Evolutionary conservation across 306 rosid species (phyloP), one percentile per base, ranked within the genome.

Genomic region (Gastrolobium bilobum): DNA sequence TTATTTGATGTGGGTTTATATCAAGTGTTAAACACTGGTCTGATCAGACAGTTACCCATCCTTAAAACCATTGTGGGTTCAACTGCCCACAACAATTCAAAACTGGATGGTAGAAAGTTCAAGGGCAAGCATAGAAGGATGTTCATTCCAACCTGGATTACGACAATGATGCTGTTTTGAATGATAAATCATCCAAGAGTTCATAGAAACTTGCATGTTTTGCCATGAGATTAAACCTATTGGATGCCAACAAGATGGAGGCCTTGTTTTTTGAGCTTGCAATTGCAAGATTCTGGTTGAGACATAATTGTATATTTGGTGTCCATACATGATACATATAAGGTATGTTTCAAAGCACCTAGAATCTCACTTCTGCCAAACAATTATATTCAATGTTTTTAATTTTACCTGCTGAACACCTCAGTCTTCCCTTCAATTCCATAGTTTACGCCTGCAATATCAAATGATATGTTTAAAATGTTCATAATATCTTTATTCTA

Each of bases 321-420:
- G 92, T 26, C 87, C 90, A 50, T 64, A 81, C 86, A 90, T 80
- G 84, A 50, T 64, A 81, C 86, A 90, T 80, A 85, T 74, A 88
- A 90, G 43, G 90, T 63, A 85, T 90, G 91, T 78, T 71, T 79
- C 82, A 86, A 73, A 87, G 87, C 80, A 75, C 92, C 82, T 64
- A 87, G 66, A 73, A 75, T 86, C 88, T 80, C 47, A 85, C 84
- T 88, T 87, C 84, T 53, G 89, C 90, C 60, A 87, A 79, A 78
- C 90, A 84, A 14, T 69, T 82, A 71, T 77, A 90, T 82, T 90
- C 86, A 29, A 84, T 85, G 57, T 78, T 90, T 80, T 52, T 31
- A 63, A 5, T 53, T 13, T 66, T 43, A 40, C 31, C 7, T 77
- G 54, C 5, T 38, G 64, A 64, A 38, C 15, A 58, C 71, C 5